Evolutionary conservation across 1,284 basidiomycete species (phyloP).

Genomic region (Pseudozyma tsukubaensis): DNA sequence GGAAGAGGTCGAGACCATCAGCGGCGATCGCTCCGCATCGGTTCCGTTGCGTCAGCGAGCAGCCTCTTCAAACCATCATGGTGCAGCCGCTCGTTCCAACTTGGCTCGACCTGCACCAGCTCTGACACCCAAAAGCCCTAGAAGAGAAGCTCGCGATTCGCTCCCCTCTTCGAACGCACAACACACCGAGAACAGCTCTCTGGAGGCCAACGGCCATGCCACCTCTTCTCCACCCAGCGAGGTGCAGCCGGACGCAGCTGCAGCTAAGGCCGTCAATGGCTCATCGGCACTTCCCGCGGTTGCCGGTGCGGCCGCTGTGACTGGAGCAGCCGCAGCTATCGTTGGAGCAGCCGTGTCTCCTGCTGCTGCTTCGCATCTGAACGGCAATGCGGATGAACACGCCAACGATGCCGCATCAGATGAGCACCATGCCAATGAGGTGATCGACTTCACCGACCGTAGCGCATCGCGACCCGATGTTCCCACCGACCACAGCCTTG

Average conservation of each 20-base stretch:
- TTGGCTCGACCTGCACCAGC: slow-evolving; percentile 12
- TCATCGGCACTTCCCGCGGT: background rate
- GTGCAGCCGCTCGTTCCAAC: slow-evolving; percentile 13
- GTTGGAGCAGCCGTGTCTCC: slow-evolving; percentile 22
- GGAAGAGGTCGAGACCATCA: slow-evolving; percentile 47
- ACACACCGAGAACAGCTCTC: slow-evolving; percentile 25
- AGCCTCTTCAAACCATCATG: slow-evolving; percentile 22
- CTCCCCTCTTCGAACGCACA: slow-evolving; percentile 12
- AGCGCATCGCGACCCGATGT: slow-evolving; percentile 21
- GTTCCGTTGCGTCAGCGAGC: slow-evolving; percentile 24
- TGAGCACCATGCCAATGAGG: background rate
- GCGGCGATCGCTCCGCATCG: slow-evolving; percentile 14
- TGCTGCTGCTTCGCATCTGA: background rate
- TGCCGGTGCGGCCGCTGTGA: slow-evolving; percentile 9
- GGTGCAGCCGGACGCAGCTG: background rate
- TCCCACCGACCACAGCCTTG: slow-evolving; percentile 18
- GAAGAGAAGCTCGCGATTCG: slow-evolving; percentile 18
- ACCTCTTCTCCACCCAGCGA: slow-evolving; percentile 23
- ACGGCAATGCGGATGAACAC: background rate
- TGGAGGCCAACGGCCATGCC: slow-evolving; percentile 25
- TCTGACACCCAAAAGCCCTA: slow-evolving; percentile 38
- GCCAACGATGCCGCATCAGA: background rate
- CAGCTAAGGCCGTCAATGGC: slow-evolving; percentile 2
- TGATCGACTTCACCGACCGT: background rate
- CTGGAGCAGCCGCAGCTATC: slow-evolving; percentile 28